Evolutionary conservation across 768 basidiomycete species (phyloP).

Genomic region (Tephrocybe sp.): DNA sequence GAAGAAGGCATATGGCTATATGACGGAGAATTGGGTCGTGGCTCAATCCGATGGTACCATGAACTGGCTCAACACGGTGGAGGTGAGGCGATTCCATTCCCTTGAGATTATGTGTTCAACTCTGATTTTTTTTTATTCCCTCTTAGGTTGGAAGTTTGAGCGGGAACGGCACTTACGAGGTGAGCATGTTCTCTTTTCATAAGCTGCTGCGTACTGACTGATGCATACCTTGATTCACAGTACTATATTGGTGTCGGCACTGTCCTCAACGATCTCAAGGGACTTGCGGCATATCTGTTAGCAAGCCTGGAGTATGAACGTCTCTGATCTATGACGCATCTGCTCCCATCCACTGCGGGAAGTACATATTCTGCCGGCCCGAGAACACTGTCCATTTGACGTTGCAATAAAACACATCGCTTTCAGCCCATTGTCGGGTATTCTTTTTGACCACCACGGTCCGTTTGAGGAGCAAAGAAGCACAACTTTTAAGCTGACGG

Average conservation of each 20-base stretch:
- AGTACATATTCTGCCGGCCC: not conserved
- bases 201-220: not conserved
- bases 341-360: not conserved
- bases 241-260: slow-evolving; percentile 15
- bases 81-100: slow-evolving; percentile 10
- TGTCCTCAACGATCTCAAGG: slow-evolving; percentile 15
- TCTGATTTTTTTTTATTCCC: not conserved
- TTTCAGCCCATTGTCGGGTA: too few relatives aligned
- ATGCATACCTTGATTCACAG: not conserved
- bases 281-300: slow-evolving; percentile 12
- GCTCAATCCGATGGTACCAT: slow-evolving; percentile 11
- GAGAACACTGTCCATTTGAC: not conserved
- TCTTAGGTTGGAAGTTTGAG: slow-evolving; percentile 14
- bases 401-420: not conserved
- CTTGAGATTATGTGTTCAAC: not conserved
- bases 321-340: slow-evolving; percentile 2
- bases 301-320: slow-evolving; percentile 16
- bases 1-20: slow-evolving; percentile 43
- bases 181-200: not conserved
- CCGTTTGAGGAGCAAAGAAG: slow-evolving; percentile 7
- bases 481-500: slow-evolving; percentile 4
- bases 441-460: not conserved
- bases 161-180: slow-evolving; percentile 15
- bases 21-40: slow-evolving; percentile 19
- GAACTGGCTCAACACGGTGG: slow-evolving; percentile 16